These are phyloP conservation scores for Seiridium cupressi DNA, from an alignment of 2,329 filamentous ascomycete species.

Conservation along the genomic window DNA sequence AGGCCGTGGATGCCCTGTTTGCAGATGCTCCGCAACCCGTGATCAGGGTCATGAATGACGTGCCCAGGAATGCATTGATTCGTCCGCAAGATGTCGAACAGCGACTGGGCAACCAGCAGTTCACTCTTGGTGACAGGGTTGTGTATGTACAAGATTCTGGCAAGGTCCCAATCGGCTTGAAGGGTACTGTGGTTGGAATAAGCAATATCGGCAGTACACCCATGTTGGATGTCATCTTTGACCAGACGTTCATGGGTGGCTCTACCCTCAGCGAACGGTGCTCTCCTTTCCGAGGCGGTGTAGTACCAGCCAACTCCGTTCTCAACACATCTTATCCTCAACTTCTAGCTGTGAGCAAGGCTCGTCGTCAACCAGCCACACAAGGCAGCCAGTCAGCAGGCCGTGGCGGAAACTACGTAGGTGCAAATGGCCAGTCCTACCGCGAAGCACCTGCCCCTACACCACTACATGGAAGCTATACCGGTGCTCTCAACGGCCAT, in stretches of 20 bases:
- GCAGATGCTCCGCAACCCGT: conserved; percentile 50
- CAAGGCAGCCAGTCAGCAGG: conserved; percentile 24
- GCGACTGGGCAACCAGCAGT: conserved; percentile 80
- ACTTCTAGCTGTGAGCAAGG: conserved; percentile 62
- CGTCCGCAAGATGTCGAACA: conserved; percentile 97
- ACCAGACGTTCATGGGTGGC: conserved; percentile 94
- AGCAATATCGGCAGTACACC: conserved; percentile 81
- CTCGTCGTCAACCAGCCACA: conserved; percentile 19
- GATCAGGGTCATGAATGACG: conserved; percentile 70
- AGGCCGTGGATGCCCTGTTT: conserved; percentile 60
- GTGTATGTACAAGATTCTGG: conserved; percentile 92
- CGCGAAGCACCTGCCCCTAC: conserved; percentile 54
- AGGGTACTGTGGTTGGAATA: conserved; percentile 92
- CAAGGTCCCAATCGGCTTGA: conserved; percentile 88
- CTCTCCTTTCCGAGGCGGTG: conserved; percentile 90
- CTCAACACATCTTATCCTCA: conserved; percentile 85
- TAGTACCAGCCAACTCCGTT: conserved; percentile 82
- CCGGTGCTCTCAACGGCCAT: conserved; percentile 51
- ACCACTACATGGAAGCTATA: conserved; percentile 56
- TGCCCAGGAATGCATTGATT: conserved; percentile 83
- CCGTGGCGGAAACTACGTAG: conserved; percentile 32
- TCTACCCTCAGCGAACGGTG: conserved; percentile 88
- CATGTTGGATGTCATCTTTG: conserved; percentile 89
- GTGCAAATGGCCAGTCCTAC: conserved; percentile 45
- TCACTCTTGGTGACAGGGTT: conserved; percentile 83